Base-by-base conservation (phyloP, 192 early-diverging fungal genomes). In the Coemansia brasiliensis region DNA sequence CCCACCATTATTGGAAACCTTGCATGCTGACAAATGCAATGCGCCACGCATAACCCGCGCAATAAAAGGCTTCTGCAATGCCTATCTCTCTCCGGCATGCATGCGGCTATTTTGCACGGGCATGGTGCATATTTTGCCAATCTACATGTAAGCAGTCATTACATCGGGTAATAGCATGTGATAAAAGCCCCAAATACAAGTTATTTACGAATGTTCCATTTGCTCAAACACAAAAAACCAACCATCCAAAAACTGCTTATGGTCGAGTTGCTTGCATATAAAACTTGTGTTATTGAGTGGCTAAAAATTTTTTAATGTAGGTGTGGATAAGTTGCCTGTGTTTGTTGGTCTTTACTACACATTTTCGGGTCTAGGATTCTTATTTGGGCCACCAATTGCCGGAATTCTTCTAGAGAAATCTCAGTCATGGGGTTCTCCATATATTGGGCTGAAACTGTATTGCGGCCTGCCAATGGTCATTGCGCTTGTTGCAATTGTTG, bases 271-370 rank as follows among this genome's bases (percentile, higher is more conserved):
- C n/a, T n/a, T n/a, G n/a, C n/a, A n/a, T n/a, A n/a, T 7, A 35
- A 7, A 0, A 26, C 3, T 32, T 26, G 49, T 22, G 4, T 3
- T 51, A 10, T 10, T 5, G 32, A 35, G 46, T 49, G 46, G 46
- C 46, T 49, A 49, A 49, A 49, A 49, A 25, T 49, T 45, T 48
- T 13, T 48, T 17, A 21, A n/a, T 61, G 55, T 78, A 78, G 74
- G 74, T 4, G 74, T 78, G 5, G 61, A 78, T 43, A 57, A 68
- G 24, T 53, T 78, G 60, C 68, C 74, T 4, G 74, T 78, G 10
- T 68, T 78, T 45, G 75, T 79, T 17, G 75, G 75, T 10, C 61
- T 72, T 8, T 72, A 72, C 39, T 79, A 72, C 58, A 72, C 75
- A 3, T 41, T 72, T 39, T 63, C 75, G 9, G 75, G 75, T 8